Percentiles rank a stretch among this genome's conserved stretches.
phyloP scores from a whole-genome alignment of 345 rosid genomes.

The Mercurialis annua region DNA sequence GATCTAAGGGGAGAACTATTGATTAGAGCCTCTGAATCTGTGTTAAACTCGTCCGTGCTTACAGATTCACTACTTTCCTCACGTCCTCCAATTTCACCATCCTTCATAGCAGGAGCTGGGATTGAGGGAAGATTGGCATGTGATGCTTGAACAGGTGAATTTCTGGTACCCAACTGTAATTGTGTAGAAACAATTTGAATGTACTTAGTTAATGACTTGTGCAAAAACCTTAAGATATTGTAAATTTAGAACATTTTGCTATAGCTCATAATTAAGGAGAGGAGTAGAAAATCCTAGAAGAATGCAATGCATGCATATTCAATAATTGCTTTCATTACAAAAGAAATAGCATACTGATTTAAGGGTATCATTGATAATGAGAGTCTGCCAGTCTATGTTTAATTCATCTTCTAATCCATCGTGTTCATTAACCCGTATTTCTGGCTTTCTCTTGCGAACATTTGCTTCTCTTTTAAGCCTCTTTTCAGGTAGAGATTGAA shows the following conservation, averaged over 20 bases:
- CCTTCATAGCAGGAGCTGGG: too few species aligned
- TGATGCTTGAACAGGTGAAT: too few species aligned
- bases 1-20: too few species aligned
- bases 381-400: not conserved
- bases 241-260: not conserved
- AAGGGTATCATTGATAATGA: not conserved
- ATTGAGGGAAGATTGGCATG: not conserved
- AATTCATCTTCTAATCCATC: not conserved
- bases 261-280: not conserved
- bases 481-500: not conserved
- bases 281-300: not conserved
- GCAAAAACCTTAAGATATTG: too few species aligned
- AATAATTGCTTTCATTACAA: not conserved
- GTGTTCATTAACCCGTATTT: not conserved
- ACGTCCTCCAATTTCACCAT: not conserved
- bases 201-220: too few species aligned
- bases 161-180: not conserved
- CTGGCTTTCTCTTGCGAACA: not conserved
- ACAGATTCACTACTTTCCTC: too few species aligned
- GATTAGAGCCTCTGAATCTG: too few species aligned
- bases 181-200: too few species aligned
- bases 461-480: not conserved
- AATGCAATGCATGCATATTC: not conserved
- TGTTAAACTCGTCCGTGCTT: too few species aligned
- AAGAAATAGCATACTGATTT: not conserved